A percentile compares a stretch with the other conserved stretches of the same genome.
Evolutionary conservation across 2,329 filamentous ascomycete genomes (phyloP).

Genomic region (Aspergillus sp.): DNA sequence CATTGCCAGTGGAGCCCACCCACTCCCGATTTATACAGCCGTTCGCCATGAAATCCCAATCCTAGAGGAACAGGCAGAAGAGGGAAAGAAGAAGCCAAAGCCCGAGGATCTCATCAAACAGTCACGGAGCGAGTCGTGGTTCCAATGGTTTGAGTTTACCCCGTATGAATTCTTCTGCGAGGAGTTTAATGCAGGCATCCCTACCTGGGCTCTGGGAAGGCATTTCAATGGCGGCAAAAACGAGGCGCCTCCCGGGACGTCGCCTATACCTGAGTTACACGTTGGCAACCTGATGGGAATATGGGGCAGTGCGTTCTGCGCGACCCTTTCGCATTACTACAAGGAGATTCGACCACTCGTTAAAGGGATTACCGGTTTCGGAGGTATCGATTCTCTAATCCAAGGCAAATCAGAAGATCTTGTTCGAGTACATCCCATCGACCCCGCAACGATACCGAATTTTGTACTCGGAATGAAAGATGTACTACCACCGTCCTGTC

Average conservation of each 20-base stretch:
- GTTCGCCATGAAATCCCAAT: constrained; percentile 92
- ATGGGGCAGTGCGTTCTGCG: constrained; percentile 97
- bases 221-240: constrained; percentile 73
- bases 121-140: constrained; percentile 72
- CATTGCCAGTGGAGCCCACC: constrained; percentile 74
- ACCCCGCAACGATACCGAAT: constrained; percentile 88
- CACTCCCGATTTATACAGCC: constrained; percentile 91
- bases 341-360: constrained; percentile 85
- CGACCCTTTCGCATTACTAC: constrained; percentile 94
- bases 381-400: constrained; percentile 76
- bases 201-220: constrained; percentile 88
- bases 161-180: constrained; percentile 96
- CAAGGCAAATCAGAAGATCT: constrained; percentile 79
- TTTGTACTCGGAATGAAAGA: constrained; percentile 80
- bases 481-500: constrained; percentile 72
- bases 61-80: constrained; percentile 40
- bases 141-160: constrained; percentile 96
- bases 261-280: constrained; percentile 77
- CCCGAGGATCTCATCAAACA: constrained; percentile 45
- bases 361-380: constrained; percentile 71
- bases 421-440: constrained; percentile 89
- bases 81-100: constrained; percentile 25
- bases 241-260: constrained; percentile 61
- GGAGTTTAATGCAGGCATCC: constrained; percentile 86
- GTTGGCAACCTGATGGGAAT: constrained; percentile 85